These are phyloP conservation scores for Durio zibethinus DNA, from an alignment of 345 rosid species.

Conservation along the genomic window DNA sequence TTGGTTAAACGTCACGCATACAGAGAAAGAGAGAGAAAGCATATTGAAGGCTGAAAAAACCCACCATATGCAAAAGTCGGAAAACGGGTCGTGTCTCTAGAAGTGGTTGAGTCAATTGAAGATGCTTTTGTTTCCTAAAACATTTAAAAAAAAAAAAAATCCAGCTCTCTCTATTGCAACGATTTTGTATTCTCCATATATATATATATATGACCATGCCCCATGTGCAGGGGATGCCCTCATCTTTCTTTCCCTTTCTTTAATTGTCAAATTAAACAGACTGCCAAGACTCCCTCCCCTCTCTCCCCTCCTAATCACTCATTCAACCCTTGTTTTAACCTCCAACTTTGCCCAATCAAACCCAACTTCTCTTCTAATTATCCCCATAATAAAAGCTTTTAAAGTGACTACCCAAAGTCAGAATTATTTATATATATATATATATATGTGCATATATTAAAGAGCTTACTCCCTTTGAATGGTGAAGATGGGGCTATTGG, in stretches of 20 bases:
- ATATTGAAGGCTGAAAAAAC: constrained; percentile 3
- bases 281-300: constrained; percentile 26
- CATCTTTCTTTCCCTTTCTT: constrained; percentile 20
- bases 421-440: too few relatives aligned
- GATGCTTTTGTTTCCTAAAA: constrained; percentile 28
- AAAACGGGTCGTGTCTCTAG: neutral
- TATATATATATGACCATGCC: constrained; percentile 26
- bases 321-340: neutral
- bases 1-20: too few relatives aligned
- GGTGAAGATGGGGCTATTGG: constrained; percentile 28
- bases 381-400: neutral
- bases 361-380: neutral
- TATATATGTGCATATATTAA: too few relatives aligned
- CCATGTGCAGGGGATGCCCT: constrained; percentile 61
- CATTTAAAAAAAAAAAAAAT: neutral
- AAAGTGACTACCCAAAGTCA: neutral
- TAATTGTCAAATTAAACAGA: constrained; percentile 15
- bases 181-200: constrained; percentile 24
- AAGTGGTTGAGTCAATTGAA: constrained; percentile 31
- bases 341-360: constrained; percentile 12
- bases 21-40: too few relatives aligned
- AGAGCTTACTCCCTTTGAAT: neutral
- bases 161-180: constrained; percentile 6
- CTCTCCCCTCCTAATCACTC: constrained; percentile 21
- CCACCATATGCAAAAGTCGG: constrained; percentile 34